Evolutionary conservation across 768 basidiomycete species (phyloP).

Genomic region (Rhizopogon vesiculosus): DNA sequence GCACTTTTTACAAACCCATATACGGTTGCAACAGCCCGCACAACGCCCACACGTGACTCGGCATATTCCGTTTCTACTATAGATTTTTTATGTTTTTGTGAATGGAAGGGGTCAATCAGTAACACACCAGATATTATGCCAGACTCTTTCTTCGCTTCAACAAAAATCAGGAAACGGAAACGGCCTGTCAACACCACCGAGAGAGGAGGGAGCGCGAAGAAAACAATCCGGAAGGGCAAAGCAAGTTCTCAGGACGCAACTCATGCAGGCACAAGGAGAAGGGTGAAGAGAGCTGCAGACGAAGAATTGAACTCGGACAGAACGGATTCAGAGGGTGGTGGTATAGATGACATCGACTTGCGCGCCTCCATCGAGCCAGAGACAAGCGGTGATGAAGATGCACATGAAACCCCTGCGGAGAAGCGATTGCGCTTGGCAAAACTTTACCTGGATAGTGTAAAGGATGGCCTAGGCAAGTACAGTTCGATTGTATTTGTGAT

Average conservation of each 20-base stretch:
- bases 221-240: conserved; percentile 13
- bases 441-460: conserved; percentile 83
- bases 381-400: conserved; percentile 77
- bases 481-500: not conserved
- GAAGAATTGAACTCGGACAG: conserved; percentile 68
- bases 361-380: conserved; percentile 50
- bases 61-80: conserved; percentile 5
- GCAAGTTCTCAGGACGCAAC: conserved; percentile 6
- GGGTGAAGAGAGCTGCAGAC: conserved; percentile 29
- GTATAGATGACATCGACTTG: conserved; percentile 74
- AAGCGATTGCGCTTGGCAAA: conserved; percentile 90
- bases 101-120: not conserved
- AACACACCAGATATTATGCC: conserved; percentile 46
- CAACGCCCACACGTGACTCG: conserved; percentile 8
- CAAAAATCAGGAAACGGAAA: conserved; percentile 60
- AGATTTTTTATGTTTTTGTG: conserved; percentile 13
- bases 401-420: conserved; percentile 87
- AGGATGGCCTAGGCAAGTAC: conserved; percentile 60
- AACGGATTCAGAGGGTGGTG: conserved; percentile 46
- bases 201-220: conserved; percentile 18
- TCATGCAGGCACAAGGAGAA: conserved; percentile 12
- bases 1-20: not conserved
- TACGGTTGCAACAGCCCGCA: not conserved
- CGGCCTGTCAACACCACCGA: conserved; percentile 34
- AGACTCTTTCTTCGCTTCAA: conserved; percentile 74